Evolutionary conservation across 495 filamentous ascomycete species (phyloP), one percentile per base, ranked within the genome.

Genomic region (Annulohypoxylon nitens): DNA sequence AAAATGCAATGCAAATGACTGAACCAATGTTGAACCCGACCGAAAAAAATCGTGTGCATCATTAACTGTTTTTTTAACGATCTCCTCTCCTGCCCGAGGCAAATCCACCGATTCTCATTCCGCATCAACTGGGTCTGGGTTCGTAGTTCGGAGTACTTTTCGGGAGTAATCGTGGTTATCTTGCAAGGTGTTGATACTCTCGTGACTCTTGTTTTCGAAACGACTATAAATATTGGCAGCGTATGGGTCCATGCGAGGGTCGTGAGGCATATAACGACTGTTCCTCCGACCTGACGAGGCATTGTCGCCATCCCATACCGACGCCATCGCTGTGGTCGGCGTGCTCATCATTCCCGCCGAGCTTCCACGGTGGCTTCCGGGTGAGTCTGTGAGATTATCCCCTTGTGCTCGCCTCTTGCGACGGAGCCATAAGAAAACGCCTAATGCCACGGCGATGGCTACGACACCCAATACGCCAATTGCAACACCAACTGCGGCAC

Each of bases 101-200:
- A 18, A 61, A 41, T 16, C 10, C 14, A 12, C 16, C 55, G 7
- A 20, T 4, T 41, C 34, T 74, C 48, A 61, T 75, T 76, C 75
- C 18, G 73, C 61, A 23, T 81, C 76, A 16, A 75, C 65, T 6
- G 84, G 84, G 65, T 89, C 85, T 12, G 86, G 85, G 62, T 89
- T 89, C 47, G 75, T 83, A 2, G 85, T 84, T 67, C 86, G 79
- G n/a, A 89, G 81, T 18, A 87, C 84, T 67, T 82, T 81, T 68
- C 86, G 77, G 43, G 86, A 88, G 64, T 88, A 89, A 62, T 89
- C 87, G 23, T 85, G 84, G 67, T 89, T 84, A 69, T 89, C 87
- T 64, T 85, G 85, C 3, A 89, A 75, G 3, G 86, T 88, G 54
- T 83, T 81, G 70, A 89, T 74, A 74, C 86, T 88, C 70, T 88